Conservation (phyloP, 164 flowering plant species). For the Kingdonia uniflora region DNA sequence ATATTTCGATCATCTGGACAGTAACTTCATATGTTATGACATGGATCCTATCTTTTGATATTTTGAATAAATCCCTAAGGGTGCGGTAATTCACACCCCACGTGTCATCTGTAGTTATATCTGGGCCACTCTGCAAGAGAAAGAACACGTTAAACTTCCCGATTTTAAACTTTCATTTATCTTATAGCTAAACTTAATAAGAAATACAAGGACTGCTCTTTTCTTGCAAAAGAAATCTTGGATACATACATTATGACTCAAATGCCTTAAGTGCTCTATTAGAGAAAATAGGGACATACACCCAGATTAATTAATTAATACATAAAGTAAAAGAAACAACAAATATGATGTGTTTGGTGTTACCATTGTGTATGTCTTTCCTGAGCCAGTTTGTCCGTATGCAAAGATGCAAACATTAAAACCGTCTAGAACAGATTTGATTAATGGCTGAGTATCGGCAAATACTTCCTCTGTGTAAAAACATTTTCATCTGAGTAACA, state of each 20-base stretch:
- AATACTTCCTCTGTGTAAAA: slow-evolving; percentile 62
- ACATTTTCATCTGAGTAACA: background rate
- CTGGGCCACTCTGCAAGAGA: slow-evolving; percentile 63
- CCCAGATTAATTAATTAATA: background rate
- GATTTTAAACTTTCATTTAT: background rate
- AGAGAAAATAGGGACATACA: background rate
- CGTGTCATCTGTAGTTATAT: slow-evolving; percentile 46
- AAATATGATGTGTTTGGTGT: background rate
- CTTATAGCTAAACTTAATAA: background rate
- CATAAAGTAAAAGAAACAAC: background rate
- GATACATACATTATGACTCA: background rate
- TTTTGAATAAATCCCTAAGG: slow-evolving; percentile 50
- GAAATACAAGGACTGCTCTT: background rate
- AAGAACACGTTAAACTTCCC: background rate
- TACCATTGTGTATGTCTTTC: slow-evolving; percentile 98
- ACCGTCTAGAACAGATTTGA: slow-evolving; percentile 85
- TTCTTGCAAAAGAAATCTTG: background rate
- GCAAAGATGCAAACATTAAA: slow-evolving; percentile 92
- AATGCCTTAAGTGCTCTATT: too few species aligned
- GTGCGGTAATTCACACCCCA: slow-evolving; percentile 95
- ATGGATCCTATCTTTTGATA: slow-evolving; percentile 46
- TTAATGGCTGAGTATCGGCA: slow-evolving; percentile 67
- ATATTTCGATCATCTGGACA: slow-evolving; percentile 92
- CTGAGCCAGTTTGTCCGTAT: slow-evolving; percentile 97
- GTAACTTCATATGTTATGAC: slow-evolving; percentile 49